Conservation (phyloP, 2,329 filamentous ascomycete species). For the Chaetomium strumarium region DNA sequence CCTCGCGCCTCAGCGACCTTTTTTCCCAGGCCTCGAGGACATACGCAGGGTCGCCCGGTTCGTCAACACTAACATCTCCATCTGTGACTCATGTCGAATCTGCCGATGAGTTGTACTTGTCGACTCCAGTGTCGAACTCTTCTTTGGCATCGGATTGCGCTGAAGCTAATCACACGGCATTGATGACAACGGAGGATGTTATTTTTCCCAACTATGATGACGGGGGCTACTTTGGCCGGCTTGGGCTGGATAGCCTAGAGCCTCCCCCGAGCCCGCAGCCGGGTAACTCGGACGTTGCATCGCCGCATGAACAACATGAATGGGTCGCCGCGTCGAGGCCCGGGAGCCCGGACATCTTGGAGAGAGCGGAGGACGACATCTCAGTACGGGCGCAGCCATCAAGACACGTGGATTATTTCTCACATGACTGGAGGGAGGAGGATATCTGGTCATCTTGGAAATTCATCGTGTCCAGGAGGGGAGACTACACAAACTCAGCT, state of each 20-base stretch:
- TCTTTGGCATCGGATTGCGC: constrained; percentile 56
- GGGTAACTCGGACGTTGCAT: constrained; percentile 46
- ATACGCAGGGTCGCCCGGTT: constrained; percentile 43
- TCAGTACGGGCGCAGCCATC: constrained; percentile 69
- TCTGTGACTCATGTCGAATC: constrained; percentile 46
- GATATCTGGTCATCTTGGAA: constrained; percentile 98
- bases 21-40: constrained; percentile 38
- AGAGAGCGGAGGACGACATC: constrained; percentile 72
- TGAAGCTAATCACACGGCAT: constrained; percentile 34
- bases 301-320: constrained; percentile 47
- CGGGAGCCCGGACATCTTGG: constrained; percentile 49
- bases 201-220: constrained; percentile 42
- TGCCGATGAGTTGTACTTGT: constrained; percentile 52
- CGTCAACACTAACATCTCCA: constrained; percentile 53
- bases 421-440: constrained; percentile 88
- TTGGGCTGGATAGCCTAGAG: constrained; percentile 43
- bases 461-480: constrained; percentile 76
- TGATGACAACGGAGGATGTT: constrained; percentile 40
- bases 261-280: constrained; percentile 45
- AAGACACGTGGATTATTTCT: constrained; percentile 90
- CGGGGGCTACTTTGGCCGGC: constrained; percentile 40
- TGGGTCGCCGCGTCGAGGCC: constrained; percentile 50
- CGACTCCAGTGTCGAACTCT: constrained; percentile 58
- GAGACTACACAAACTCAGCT: constrained; percentile 72
- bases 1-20: constrained; percentile 41